Evolutionary conservation across 1,284 basidiomycete species (phyloP), one percentile per base, ranked within the genome.

Genomic region (Rhodofomes roseus): DNA sequence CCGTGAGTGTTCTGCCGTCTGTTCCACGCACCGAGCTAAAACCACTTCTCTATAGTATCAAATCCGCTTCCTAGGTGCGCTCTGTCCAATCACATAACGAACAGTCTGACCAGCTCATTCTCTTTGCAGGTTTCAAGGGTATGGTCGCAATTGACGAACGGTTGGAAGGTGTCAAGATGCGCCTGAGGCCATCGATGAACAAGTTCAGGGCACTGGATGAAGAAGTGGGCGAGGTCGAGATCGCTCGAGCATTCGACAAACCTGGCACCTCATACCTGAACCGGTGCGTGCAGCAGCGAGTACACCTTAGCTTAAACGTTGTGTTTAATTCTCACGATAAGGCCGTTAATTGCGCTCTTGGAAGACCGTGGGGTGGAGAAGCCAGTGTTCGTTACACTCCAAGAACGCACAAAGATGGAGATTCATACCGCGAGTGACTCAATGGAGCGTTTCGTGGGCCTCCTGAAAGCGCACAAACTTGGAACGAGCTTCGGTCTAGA

Each of bases 331-430:
- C 54, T 18, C 18, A 16, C 23, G n/a, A n/a, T n/a, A 34, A 89
- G 88, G 46, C 81, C 87, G 4, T 71, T 92, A 12, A 80, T 91
- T 34, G 89, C 86, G 82, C 76, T 90, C 23, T 74, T 92, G 6
- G 90, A 91, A 69, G 86, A 85, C 62, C 76, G 83, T 23, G 83
- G 83, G 2, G 83, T 88, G 2, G 73, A 76, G 8, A 76, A 73
- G 58, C 75, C 82, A 2, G 78, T 75, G 2, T 89, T 92, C 65
- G 36, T 83, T 31, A 70, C 75, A 16, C 76, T 92, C 8, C 88
- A 90, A 66, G 72, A 82, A 8, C 58, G 66, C 1, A 81, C 81
- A 1, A 78, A 89, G 4, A 76, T 78, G 0, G 75, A 79, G 4
- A 79, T 83, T 25, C 74, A 79, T 40, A 83, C 79, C 44, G 82